A percentile compares a stretch with the other conserved stretches of the same genome.
These are phyloP conservation scores for Mrakiaceae sp. DNA, from an alignment of 1,284 basidiomycete genomes.

Conservation along the genomic window DNA sequence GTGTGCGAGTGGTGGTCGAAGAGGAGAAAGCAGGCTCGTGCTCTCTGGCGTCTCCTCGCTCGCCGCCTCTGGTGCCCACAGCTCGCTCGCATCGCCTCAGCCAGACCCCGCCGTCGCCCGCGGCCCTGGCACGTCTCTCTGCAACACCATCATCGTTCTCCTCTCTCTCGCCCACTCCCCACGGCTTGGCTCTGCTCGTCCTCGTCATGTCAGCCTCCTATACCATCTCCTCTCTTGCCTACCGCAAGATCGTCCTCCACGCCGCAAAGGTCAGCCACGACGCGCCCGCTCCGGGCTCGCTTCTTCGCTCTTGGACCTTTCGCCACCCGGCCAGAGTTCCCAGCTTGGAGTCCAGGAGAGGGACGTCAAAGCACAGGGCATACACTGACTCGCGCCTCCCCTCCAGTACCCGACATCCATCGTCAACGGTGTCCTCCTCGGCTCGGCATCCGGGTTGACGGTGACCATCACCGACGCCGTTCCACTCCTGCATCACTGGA, in stretches of 20 bases:
- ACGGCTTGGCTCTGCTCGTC: no score
- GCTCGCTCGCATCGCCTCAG: no score
- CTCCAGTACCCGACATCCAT: constrained; percentile 28
- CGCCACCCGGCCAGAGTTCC: not conserved
- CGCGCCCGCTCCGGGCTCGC: not conserved
- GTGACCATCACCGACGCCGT: constrained; percentile 26
- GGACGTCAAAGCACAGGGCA: no score
- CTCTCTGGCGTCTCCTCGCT: no score
- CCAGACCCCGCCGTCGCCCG: no score
- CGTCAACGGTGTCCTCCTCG: constrained; percentile 35
- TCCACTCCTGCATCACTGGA: constrained; percentile 35
- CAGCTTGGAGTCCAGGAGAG: not conserved
- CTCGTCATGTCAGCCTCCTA: not conserved
- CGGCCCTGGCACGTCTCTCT: no score
- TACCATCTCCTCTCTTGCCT: constrained; percentile 2
- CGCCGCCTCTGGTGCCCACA: no score
- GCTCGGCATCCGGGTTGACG: constrained; percentile 11
- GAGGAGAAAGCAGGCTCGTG: no score
- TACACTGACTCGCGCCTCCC: not conserved
- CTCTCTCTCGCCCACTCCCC: no score
- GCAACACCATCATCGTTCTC: no score
- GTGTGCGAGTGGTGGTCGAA: no score
- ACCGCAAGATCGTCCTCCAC: constrained; percentile 12
- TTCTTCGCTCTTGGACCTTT: not conserved
- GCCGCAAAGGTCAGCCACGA: constrained; percentile 7